Base-by-base conservation (phyloP, 805 yeast genomes). In the Candida sonorensis region DNA sequence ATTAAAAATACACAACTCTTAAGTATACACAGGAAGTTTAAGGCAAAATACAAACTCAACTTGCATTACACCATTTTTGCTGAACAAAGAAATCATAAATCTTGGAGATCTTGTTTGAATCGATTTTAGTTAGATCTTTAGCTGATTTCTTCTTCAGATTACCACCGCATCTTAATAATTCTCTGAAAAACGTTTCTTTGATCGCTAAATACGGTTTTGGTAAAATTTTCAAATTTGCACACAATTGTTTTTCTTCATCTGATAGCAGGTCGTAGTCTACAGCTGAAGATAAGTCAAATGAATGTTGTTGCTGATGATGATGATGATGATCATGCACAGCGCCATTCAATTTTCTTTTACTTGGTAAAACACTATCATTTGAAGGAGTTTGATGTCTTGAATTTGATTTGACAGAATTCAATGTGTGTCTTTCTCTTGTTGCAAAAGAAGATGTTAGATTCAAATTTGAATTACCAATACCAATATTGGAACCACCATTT, bases 201-300 rank as follows among this genome's bases (percentile, higher is more conserved):
- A 92, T 84, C 3, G 94, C 95, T 39, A 92, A 63, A 51, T 90
- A 92, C 3, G 97, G 94, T 55, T 92, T 90, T 11, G 99, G 98
- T 35, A 82, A 60, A 9, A 94, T 80, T 41, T 94, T 75, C 40
- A 94, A 65, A 30, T 77, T 81, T 4, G 88, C 69, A 60, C 98
- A 94, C 29, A 92, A 60, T 34, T 74, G 76, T 53, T 81, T 90
- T 53, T 92, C 99, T 35, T 85, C 95, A n/a, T 77, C 73, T 1
- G 94, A 81, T 30, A 92, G 62, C 35, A 92, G 59, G 25, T 84
- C 87, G 38, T 72, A 83, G 53, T 92, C 97, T 2, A 87, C 73
- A 0, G 95, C 79, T 43, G 77, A 81, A 28, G 78, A 69, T 16
- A 83, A 81, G 47, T 83, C 92, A 42, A 74, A 64, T 5, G 80